Base-by-base conservation (phyloP, 257 asterid genomes). In the Anisodus acutangulus region DNA sequence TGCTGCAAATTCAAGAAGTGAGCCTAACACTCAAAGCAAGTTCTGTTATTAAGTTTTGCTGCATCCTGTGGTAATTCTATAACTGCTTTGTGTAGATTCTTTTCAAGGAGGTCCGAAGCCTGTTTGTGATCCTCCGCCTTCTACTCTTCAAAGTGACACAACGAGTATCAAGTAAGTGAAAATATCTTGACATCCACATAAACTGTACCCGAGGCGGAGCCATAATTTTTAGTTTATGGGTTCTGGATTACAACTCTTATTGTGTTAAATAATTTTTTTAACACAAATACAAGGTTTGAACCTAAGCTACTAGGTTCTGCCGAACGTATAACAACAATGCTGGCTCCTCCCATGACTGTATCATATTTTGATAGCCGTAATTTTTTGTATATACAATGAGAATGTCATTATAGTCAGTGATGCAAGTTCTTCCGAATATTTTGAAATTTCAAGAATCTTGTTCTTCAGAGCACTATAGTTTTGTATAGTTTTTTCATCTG, bases 1-100 rank as follows among this genome's bases (percentile, higher is more conserved):
- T 64, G 83, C 80, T 57, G 55, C 79, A 79, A 86, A 66, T 60
- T 43, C 80, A 82, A 67, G 78, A 57, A 39, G 85, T 82, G 74
- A 70, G 95, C 85, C 72, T 7, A 83, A 45, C n/a, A 41, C 11
- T 59, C 76, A 84, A 31, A 58, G 76, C 47, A 57, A 83, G 72
- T 37, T 31, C 60, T 4, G 16, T 10, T 16, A 53, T 83, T 51
- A 55, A 51, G 8, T 67, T 51, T 82, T 31, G 6, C 22, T 82
- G 66, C 10, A 1, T 43, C 37, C 9, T 53, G 3, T 51, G 3
- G 39, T 82, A 31, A 67, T 82, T 41, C 67, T 66, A 0, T 47
- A 47, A 64, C 78, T 49, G 0, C 22, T 53, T 67, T 58, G 47
- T 51, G 11, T 71, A 62, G 84, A 15, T 82, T 19, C 47, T 4